Evolutionary conservation across 805 yeast species (phyloP).

Genomic region (Candida silvicultrix): DNA sequence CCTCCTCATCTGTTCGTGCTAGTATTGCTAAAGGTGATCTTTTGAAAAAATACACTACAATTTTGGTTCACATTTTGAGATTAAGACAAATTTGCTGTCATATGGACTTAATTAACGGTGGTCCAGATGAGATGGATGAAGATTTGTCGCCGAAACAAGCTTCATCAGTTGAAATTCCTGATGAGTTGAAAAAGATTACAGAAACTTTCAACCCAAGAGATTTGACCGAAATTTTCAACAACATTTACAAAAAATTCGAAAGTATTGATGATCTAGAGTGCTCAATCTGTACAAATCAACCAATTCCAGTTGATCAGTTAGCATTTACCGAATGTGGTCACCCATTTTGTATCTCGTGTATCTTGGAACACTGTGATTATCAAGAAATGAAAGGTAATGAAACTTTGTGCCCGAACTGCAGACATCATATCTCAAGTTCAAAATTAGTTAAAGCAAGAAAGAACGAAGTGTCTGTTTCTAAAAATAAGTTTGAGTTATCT

Average conservation of each 20-base stretch:
- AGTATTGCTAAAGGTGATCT: slow-evolving; percentile 61
- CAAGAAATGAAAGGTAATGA: slow-evolving; percentile 41
- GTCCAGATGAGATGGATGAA: slow-evolving; percentile 47
- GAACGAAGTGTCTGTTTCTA: slow-evolving; percentile 13
- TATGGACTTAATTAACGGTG: slow-evolving; percentile 51
- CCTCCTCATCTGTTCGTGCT: slow-evolving; percentile 53
- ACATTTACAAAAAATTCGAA: slow-evolving; percentile 27
- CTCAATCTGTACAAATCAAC: slow-evolving; percentile 73
- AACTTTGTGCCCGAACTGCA: slow-evolving; percentile 72
- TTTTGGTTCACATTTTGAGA: slow-evolving; percentile 76
- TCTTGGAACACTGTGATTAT: slow-evolving; percentile 68
- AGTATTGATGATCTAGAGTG: slow-evolving; percentile 56
- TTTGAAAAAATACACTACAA: slow-evolving; percentile 68
- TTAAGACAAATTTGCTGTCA: slow-evolving; percentile 89
- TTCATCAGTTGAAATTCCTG: slow-evolving; percentile 11
- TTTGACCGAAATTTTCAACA: slow-evolving; percentile 9
- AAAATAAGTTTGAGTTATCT: slow-evolving; percentile 14
- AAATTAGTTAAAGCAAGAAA: slow-evolving; percentile 28
- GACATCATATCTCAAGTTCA: slow-evolving; percentile 46
- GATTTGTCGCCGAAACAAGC: slow-evolving; percentile 24
- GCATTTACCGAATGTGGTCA: slow-evolving; percentile 78
- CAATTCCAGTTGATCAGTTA: slow-evolving; percentile 46
- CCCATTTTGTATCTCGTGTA: slow-evolving; percentile 66
- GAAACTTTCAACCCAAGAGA: slow-evolving; percentile 9
- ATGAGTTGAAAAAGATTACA: slow-evolving; percentile 8